Base-by-base conservation (phyloP, 108 stramenopile genomes). In the Nitzschia sp. region DNA sequence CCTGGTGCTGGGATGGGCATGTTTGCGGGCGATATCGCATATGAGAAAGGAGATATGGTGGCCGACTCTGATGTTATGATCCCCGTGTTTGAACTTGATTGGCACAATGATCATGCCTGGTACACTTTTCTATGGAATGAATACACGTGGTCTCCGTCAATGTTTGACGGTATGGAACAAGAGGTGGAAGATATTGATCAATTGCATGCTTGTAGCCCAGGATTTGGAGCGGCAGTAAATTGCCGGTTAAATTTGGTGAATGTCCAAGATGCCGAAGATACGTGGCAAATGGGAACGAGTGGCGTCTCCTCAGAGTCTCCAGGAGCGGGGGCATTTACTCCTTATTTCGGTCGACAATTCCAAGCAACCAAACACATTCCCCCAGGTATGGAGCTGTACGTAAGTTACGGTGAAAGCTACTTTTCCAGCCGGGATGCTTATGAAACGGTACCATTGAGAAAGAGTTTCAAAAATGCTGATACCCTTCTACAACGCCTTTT, bases 181-280 rank as follows among this genome's bases (percentile, higher is more conserved):
- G 76, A 77, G 13, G 31, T 65, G 6, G 76, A 77, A 42, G 51
- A 64, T 29, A 29, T 23, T 21, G 29, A n/a, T 0, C 26, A 15
- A 1, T 2, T 61, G 27, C 33, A 56, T 36, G 54, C 30, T 29
- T 49, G 54, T 19, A 70, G 68, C 61, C 31, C 32, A 38, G 80
- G 80, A 48, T 70, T 81, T 47, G 81, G 83, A 6, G 78, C 83
- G 3, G 75, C 75, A 13, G 61, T 74, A 46, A 84, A 84, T 64
- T 79, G 78, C 46, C 63, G 72, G 32, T 62, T 84, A 66, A 72
- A 72, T 11, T 49, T 76, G 55, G 66, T 76, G 1, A 72, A 82
- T 21, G 59, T 71, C 0, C 71, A 47, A 25, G 76, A 70, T 51
- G 71, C 28, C 2, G 54, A 71, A 4, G 64, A 66, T 21, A 27